Evolutionary conservation across 2,329 filamentous ascomycete species (phyloP).

Genomic region (Ustulina deusta): DNA sequence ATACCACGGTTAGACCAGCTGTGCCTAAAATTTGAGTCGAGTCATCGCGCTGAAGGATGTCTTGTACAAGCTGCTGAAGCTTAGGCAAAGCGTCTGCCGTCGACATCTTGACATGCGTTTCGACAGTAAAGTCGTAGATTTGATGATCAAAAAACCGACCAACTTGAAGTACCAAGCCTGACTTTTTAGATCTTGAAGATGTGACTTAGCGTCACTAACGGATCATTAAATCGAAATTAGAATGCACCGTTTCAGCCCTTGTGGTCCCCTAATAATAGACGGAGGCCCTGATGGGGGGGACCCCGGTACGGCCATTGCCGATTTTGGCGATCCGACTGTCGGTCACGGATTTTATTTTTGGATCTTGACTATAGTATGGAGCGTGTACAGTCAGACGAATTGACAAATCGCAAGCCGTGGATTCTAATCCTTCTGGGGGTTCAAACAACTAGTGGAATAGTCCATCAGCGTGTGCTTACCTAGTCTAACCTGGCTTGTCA

Average conservation of each 20-base stretch:
- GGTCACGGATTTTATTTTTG: conserved; percentile 31
- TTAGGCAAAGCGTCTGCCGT: conserved; percentile 23
- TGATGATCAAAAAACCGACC: conserved; percentile 13
- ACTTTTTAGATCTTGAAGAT: conserved; percentile 35
- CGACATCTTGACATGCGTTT: conserved; percentile 27
- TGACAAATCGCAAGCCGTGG: conserved; percentile 33
- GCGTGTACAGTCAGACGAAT: conserved; percentile 35
- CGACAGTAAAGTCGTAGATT: conserved; percentile 20
- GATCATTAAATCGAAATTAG: conserved; percentile 29
- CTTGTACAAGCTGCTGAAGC: conserved; percentile 35
- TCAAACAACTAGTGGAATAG: conserved; percentile 31
- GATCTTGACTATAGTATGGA: conserved; percentile 28
- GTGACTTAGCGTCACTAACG: conserved; percentile 14
- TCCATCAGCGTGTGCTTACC: conserved; percentile 34
- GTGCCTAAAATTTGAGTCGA: conserved; percentile 33
- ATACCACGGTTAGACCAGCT: conserved; percentile 28
- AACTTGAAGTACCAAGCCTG: conserved; percentile 25
- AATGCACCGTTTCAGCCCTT: conserved; percentile 30
- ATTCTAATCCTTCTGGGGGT: conserved; percentile 32
- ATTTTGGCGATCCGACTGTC: conserved; percentile 38
- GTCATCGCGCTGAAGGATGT: conserved; percentile 37
- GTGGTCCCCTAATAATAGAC: conserved; percentile 37
- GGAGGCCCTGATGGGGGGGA: conserved; percentile 35
- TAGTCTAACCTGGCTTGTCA: conserved; percentile 24
- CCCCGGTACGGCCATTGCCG: conserved; percentile 39